Conservation (phyloP, 345 rosid genomes). For the Turritis glabra region DNA sequence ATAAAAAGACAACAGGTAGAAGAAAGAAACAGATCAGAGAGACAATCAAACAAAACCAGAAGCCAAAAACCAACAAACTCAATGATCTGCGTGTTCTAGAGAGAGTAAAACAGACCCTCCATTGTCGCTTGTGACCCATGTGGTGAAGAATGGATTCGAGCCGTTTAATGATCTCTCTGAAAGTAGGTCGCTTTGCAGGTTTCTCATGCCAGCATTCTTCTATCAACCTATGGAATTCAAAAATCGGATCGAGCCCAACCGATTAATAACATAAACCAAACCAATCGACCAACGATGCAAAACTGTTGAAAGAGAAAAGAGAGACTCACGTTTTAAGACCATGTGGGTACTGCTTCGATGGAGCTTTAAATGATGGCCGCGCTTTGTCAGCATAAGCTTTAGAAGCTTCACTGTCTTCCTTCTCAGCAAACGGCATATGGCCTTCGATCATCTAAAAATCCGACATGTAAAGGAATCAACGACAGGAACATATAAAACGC, state of each 20-base stretch:
- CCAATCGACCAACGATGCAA: constrained; percentile 14
- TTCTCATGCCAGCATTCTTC: constrained; percentile 90
- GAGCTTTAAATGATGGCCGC: constrained; percentile 76
- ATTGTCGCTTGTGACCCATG: constrained; percentile 61
- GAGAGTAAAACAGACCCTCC: constrained; percentile 63
- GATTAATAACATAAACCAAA: constrained; percentile 14
- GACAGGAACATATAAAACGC: constrained; percentile 1
- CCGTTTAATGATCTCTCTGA: constrained; percentile 63
- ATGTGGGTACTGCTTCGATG: constrained; percentile 70
- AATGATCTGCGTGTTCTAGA: not conserved
- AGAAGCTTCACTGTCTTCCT: constrained; percentile 65
- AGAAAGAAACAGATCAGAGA: constrained; percentile 27
- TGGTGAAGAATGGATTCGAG: constrained; percentile 59
- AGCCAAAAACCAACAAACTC: not conserved
- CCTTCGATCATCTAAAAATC: constrained; percentile 84
- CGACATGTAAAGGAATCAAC: constrained; percentile 12
- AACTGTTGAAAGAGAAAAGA: constrained; percentile 7
- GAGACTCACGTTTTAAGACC: constrained; percentile 75
- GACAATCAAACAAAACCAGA: constrained; percentile 11
- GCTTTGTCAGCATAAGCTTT: constrained; percentile 49
- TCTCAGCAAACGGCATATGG: constrained; percentile 62
- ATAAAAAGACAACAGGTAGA: not conserved
- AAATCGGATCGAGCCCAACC: not conserved
- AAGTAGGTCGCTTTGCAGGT: constrained; percentile 77
- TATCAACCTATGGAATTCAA: constrained; percentile 57